Conservation (phyloP, 2,329 filamentous ascomycete species). For the Fusarium torreyae region DNA sequence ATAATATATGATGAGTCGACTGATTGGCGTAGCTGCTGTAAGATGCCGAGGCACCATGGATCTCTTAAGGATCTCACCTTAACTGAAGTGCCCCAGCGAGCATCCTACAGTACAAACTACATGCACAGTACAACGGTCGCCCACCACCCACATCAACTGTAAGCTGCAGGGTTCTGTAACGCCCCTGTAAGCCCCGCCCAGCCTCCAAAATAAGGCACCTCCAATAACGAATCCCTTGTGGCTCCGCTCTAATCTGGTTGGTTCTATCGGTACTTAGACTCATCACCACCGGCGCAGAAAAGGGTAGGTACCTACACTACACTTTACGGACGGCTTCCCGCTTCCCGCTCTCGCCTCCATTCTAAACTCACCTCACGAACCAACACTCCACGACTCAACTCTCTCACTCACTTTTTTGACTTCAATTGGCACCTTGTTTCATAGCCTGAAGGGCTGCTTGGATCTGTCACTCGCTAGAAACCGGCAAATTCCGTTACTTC, state of each 20-base stretch:
- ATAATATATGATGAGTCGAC: too few species aligned
- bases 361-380: slow-evolving; percentile 11
- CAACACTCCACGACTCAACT: slow-evolving; percentile 28
- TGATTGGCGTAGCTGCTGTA: too few species aligned
- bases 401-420: neutral
- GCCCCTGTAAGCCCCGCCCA: slow-evolving; percentile 23
- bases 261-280: neutral
- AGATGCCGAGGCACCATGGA: slow-evolving; percentile 23
- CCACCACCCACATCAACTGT: neutral
- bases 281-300: neutral
- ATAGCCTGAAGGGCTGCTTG: neutral
- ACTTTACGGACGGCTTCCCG: slow-evolving; percentile 22
- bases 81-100: neutral
- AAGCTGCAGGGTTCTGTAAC: slow-evolving; percentile 11
- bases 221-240: slow-evolving; percentile 1
- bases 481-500: slow-evolving; percentile 14
- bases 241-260: neutral
- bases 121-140: slow-evolving; percentile 13
- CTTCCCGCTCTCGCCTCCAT: slow-evolving; percentile 22
- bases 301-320: neutral
- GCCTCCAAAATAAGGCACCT: slow-evolving; percentile 17
- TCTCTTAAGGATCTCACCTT: neutral
- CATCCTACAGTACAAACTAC: neutral
- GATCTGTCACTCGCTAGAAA: neutral
- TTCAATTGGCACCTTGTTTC: neutral